phyloP scores from a whole-genome alignment of 1,284 basidiomycete species.

The Athelia psychrophila region DNA sequence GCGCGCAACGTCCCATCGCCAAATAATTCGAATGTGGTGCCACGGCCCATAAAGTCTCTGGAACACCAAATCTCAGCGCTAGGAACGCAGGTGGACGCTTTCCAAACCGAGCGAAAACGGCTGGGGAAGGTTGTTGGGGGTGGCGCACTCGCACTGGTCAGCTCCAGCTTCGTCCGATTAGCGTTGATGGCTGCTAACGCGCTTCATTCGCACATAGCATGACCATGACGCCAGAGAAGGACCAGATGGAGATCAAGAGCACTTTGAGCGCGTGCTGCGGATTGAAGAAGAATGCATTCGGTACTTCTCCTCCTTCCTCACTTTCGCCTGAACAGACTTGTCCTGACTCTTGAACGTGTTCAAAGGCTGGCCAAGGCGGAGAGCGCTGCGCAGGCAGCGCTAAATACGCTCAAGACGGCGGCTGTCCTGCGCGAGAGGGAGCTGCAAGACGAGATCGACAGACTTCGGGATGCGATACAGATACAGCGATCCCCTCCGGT shows the following conservation, averaged over 20 bases:
- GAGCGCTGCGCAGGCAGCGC: background rate
- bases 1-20: background rate
- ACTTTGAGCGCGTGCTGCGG: conserved; percentile 18
- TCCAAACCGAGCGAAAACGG: conserved; percentile 19
- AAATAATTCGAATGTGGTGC: background rate
- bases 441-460: conserved; percentile 21
- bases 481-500: background rate
- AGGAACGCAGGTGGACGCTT: conserved; percentile 19
- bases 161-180: too few relatives aligned
- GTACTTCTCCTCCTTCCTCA: conserved; percentile 14
- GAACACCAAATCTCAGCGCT: conserved; percentile 18
- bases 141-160: conserved; percentile 10
- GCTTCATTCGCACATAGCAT: too few relatives aligned
- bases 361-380: background rate
- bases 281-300: conserved; percentile 34
- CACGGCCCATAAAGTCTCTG: conserved; percentile 10
- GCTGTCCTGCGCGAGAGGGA: conserved; percentile 15
- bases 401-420: background rate
- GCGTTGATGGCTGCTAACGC: too few relatives aligned
- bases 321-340: background rate
- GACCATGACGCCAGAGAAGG: conserved; percentile 11
- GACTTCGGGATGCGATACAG: conserved; percentile 8
- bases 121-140: conserved; percentile 12
- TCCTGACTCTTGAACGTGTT: background rate
- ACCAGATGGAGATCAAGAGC: conserved; percentile 7